Evolutionary conservation across 2,329 filamentous ascomycete genomes (phyloP).

Genomic region (Paraconiothyrium sp.): DNA sequence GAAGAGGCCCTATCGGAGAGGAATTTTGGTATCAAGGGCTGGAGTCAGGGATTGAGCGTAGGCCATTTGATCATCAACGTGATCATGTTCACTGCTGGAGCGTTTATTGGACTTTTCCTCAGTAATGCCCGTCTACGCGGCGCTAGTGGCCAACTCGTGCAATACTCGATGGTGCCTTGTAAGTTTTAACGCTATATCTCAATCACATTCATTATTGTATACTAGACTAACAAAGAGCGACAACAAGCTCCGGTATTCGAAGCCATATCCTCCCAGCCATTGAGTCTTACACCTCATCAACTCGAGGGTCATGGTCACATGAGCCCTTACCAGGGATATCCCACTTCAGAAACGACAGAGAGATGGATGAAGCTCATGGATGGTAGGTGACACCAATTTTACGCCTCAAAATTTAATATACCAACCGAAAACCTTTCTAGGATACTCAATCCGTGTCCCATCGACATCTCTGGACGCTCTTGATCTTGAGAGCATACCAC

Average conservation of each 20-base stretch:
- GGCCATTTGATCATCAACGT: neutral
- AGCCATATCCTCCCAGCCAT: slow-evolving; percentile 16
- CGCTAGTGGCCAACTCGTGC: slow-evolving; percentile 4
- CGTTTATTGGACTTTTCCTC: neutral
- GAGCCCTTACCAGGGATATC: slow-evolving; percentile 19
- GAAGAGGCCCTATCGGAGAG: neutral
- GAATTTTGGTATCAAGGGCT: neutral
- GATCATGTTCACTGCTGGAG: slow-evolving; percentile 2
- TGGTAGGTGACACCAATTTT: slow-evolving; percentile 2
- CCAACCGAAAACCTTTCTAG: neutral
- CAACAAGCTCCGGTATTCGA: slow-evolving; percentile 19
- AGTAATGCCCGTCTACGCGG: neutral
- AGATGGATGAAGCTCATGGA: slow-evolving; percentile 20
- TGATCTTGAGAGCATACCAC: slow-evolving; percentile 16
- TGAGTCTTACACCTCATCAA: slow-evolving; percentile 18
- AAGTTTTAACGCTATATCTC: neutral
- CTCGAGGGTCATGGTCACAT: slow-evolving; percentile 16
- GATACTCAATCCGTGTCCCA: slow-evolving; percentile 20
- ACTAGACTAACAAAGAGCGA: neutral
- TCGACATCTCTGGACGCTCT: slow-evolving; percentile 15
- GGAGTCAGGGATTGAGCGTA: neutral
- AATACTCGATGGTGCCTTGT: slow-evolving; percentile 20
- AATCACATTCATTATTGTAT: neutral
- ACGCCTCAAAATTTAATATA: neutral
- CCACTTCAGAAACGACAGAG: slow-evolving; percentile 15